phyloP scores from a whole-genome alignment of 345 rosid species.

The Arabis alpina region DNA sequence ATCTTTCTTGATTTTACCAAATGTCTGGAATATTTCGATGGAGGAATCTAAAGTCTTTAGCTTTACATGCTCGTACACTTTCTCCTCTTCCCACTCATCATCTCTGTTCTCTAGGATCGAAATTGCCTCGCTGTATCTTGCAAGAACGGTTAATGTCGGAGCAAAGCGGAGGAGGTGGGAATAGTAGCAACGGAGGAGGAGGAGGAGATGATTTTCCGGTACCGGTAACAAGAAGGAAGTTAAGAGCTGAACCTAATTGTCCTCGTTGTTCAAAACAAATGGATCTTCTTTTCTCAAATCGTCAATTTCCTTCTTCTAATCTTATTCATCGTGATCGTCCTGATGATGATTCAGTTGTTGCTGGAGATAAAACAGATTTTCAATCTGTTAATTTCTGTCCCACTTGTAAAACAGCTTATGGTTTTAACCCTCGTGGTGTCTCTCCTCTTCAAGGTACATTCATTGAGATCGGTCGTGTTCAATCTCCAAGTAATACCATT shows the following conservation, averaged over 20 bases:
- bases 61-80: conserved; percentile 41
- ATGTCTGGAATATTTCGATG: conserved; percentile 79
- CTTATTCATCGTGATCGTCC: conserved; percentile 40
- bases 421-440: conserved; percentile 63
- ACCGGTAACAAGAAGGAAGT: conserved; percentile 52
- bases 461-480: conserved; percentile 69
- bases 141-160: conserved; percentile 82
- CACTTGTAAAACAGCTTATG: conserved; percentile 84
- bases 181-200: conserved; percentile 9
- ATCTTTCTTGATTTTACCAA: conserved; percentile 15
- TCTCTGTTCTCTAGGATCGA: conserved; percentile 49
- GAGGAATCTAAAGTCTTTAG: conserved; percentile 54
- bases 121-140: conserved; percentile 49
- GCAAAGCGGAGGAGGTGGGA: conserved; percentile 54
- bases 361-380: conserved; percentile 38
- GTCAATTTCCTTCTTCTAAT: conserved; percentile 50
- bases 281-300: conserved; percentile 81
- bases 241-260: conserved; percentile 87
- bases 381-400: conserved; percentile 87
- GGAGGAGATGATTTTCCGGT: conserved; percentile 38
- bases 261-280: conserved; percentile 90
- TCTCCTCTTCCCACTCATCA: conserved; percentile 52
- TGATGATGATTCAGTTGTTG: conserved; percentile 32
- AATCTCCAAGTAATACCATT: conserved; percentile 35
- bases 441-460: conserved; percentile 92